Evolutionary conservation across 352 stramenopile species (phyloP).

Genomic region (Aphanomyces cochlioides): DNA sequence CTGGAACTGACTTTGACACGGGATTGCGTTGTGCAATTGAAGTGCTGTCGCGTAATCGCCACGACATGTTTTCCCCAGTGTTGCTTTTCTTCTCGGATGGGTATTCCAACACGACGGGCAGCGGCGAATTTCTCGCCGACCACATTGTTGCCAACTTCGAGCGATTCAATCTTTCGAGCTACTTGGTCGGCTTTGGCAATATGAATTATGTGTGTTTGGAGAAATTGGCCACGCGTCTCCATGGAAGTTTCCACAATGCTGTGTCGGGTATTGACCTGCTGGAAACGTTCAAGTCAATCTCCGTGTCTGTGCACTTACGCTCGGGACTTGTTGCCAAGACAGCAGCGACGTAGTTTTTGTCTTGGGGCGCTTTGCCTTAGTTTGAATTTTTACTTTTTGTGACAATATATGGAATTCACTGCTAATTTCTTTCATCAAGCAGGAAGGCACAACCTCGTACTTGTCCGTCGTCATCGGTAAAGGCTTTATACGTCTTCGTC

Average conservation of each 20-base stretch:
- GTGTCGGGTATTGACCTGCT: conserved; percentile 65
- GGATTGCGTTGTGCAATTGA: conserved; percentile 58
- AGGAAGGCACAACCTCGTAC: no score
- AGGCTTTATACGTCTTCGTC: no score
- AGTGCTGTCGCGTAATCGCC: conserved; percentile 53
- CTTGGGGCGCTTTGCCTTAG: not conserved
- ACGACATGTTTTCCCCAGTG: conserved; percentile 57
- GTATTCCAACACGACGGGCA: conserved; percentile 42
- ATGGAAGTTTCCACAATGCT: conserved; percentile 59
- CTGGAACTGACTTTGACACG: conserved; percentile 50
- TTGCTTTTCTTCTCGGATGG: conserved; percentile 82
- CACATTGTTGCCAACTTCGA: conserved; percentile 54
- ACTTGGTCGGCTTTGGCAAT: conserved; percentile 63
- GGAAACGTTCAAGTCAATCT: conserved; percentile 71
- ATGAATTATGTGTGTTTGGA: conserved; percentile 60
- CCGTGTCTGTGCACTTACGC: conserved; percentile 58
- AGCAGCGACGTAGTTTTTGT: not conserved
- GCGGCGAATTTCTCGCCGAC: conserved; percentile 47
- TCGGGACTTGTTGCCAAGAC: conserved; percentile 39
- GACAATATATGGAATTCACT: no score
- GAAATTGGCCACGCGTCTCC: conserved; percentile 48
- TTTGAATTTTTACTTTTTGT: not conserved
- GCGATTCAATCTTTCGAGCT: conserved; percentile 31
- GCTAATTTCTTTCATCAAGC: no score
- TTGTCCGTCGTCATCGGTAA: no score